These are phyloP conservation scores for Cryptosporidium ryanae DNA, from an alignment of 169 alveolate genomes.

Conservation along the genomic window DNA sequence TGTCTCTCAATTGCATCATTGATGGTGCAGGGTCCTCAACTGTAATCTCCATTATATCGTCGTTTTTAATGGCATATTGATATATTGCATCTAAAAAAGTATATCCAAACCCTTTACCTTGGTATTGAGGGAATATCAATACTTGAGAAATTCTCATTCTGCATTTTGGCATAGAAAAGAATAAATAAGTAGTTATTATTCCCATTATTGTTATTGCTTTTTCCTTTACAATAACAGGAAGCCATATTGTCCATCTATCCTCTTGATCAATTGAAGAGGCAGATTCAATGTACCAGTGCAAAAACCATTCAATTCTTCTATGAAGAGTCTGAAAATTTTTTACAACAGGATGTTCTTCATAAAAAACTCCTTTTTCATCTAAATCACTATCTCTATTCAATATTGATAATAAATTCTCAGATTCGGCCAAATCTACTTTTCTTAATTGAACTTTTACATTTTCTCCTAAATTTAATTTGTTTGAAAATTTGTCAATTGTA, in stretches of 20 bases:
- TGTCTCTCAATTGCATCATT: constrained; percentile 81
- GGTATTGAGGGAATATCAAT: constrained; percentile 82
- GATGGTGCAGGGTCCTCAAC: constrained; percentile 86
- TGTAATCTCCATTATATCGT: constrained; percentile 80
- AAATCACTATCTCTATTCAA: neutral
- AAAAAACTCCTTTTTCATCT: too few species aligned
- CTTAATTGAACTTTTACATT: neutral
- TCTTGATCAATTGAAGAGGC: constrained; percentile 77
- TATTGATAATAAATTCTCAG: neutral
- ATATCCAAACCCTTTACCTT: constrained; percentile 82
- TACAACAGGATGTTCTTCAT: constrained; percentile 23
- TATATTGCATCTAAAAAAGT: constrained; percentile 80
- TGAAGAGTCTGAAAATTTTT: constrained; percentile 60
- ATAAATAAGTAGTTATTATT: constrained; percentile 82
- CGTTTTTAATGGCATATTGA: constrained; percentile 79
- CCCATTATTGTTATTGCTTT: constrained; percentile 77
- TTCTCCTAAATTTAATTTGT: neutral
- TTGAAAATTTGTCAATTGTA: neutral
- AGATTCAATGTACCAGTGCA: constrained; percentile 75
- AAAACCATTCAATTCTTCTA: constrained; percentile 77
- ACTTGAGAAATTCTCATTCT: constrained; percentile 83
- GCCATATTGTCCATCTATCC: constrained; percentile 75
- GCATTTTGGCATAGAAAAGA: constrained; percentile 80
- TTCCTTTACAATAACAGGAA: constrained; percentile 46
- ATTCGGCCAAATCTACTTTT: constrained; percentile 13